A percentile compares a stretch with the other conserved stretches of the same genome.
Evolutionary conservation across 106 monocot species (phyloP).

Genomic region (Dendrobium officinale): DNA sequence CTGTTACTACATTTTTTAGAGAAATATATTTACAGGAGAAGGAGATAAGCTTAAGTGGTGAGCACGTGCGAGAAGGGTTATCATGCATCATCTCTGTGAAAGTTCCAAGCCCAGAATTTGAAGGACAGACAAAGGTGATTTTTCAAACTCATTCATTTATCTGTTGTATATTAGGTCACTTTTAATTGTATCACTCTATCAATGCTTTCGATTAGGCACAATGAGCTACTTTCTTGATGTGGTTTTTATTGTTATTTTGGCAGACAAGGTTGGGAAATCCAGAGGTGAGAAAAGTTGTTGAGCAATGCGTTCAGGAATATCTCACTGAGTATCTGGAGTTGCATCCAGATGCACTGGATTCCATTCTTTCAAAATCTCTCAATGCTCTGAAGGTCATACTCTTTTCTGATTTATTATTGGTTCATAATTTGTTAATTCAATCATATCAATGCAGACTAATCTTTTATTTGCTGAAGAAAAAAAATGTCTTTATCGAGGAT

Average conservation of each 20-base stretch:
- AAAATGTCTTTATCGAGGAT: neutral
- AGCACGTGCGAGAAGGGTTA: conserved; percentile 95
- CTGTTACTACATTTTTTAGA: neutral
- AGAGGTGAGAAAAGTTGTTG: conserved; percentile 86
- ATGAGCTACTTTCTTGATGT: neutral
- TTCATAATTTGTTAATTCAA: neutral
- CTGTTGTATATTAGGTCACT: neutral
- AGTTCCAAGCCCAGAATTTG: conserved; percentile 94
- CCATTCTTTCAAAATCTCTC: conserved; percentile 82
- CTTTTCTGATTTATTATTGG: neutral
- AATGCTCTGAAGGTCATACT: conserved; percentile 83
- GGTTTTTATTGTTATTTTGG: conserved; percentile 2
- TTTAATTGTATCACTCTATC: neutral
- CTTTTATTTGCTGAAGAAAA: neutral
- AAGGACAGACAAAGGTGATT: conserved; percentile 95
- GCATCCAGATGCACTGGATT: conserved; percentile 77
- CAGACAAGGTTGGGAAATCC: conserved; percentile 98
- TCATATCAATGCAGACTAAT: neutral
- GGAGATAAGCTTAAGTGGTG: conserved; percentile 89
- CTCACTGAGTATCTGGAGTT: conserved; percentile 88
- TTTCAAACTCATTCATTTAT: neutral
- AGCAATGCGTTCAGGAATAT: conserved; percentile 89
- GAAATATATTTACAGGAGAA: conserved; percentile 55
- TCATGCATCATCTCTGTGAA: conserved; percentile 92
- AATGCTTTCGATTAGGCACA: neutral